Evolutionary conservation across 2,329 filamentous ascomycete species (phyloP), one percentile per base, ranked within the genome.

Genomic region (Fusarium sp.): DNA sequence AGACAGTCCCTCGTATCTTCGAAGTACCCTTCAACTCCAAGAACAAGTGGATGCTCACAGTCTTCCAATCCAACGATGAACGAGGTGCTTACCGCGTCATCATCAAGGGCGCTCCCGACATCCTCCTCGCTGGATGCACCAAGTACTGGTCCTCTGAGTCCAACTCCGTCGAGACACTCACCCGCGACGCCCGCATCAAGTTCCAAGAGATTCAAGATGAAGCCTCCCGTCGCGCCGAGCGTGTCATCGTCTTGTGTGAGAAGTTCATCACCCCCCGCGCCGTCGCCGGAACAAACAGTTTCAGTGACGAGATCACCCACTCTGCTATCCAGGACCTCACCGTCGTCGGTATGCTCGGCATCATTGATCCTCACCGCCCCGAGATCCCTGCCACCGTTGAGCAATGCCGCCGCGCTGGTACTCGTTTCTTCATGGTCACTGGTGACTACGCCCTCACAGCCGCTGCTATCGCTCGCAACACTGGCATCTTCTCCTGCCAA

Each of bases 381-480:
- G 85, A 86, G 65, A 85, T 84, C 2, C 79, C 81, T 1, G 75
- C 77, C 3, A 85, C 84, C 1, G 83, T 86, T 12, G 74, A 77
- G 5, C 79, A 85, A 61, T 85, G 83, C 8, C 83, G 83, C n/a
- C 82, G 81, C 25, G 85, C 83, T 32, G 85, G 85, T 49, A 82
- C 84, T 5, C 80, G 84, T 19, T 85, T 85, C 71, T 83, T 85
- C 72, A 86, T 86, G 83, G 85, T 86, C n/a, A 86, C 85, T 5
- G 84, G 84, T 21, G 83, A 85, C 67, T 85, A 85, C 65, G 85
- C 81, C 28, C 81, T 89, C 57, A 92, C 90, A 9, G 90, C 90
- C 1, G 89, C 89, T 53, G 89, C 90, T 18, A 92, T 92, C 71
- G 90, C 90, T 10, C 85, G 87, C 72, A 89, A 91, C 77, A 91